A percentile compares a stretch with the other conserved stretches of the same genome.
These are phyloP conservation scores for Fusarium compactum DNA, from an alignment of 2,329 filamentous ascomycete genomes.

Conservation along the genomic window DNA sequence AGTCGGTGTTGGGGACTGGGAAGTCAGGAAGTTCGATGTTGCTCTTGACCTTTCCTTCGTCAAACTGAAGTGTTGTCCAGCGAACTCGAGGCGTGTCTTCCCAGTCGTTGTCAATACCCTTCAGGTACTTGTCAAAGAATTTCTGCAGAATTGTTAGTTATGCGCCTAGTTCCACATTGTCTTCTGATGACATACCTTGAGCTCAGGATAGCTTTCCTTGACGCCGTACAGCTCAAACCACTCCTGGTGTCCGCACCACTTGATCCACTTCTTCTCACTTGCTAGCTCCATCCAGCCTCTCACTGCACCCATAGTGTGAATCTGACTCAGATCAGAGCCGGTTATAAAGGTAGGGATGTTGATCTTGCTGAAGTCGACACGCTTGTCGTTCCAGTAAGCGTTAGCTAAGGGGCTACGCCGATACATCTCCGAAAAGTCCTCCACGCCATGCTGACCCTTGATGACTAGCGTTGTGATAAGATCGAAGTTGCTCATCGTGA, in stretches of 20 bases:
- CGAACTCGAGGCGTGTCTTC: constrained; percentile 39
- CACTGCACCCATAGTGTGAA: constrained; percentile 42
- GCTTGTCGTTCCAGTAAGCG: constrained; percentile 23
- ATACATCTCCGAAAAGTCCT: constrained; percentile 25
- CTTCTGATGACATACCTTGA: background rate
- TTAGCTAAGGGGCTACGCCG: constrained; percentile 3
- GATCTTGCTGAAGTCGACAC: constrained; percentile 32
- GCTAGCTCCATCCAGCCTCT: constrained; percentile 38
- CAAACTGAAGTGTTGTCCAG: constrained; percentile 40
- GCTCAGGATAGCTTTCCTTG: constrained; percentile 21
- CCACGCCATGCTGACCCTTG: constrained; percentile 7
- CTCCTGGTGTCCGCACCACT: constrained; percentile 38
- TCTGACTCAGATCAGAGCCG: constrained; percentile 39
- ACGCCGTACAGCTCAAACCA: constrained; percentile 33
- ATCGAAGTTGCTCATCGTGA: constrained; percentile 21
- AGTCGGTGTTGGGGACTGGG: constrained; percentile 20
- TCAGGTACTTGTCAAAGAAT: constrained; percentile 42
- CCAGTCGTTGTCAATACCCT: constrained; percentile 37
- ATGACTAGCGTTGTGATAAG: constrained; percentile 19
- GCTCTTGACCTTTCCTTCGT: constrained; percentile 33
- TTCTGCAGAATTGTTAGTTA: background rate
- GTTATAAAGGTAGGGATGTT: constrained; percentile 35
- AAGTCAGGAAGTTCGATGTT: constrained; percentile 32
- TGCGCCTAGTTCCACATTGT: rapidly evolving
- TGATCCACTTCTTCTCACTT: constrained; percentile 40